A percentile compares a stretch with the other conserved stretches of the same genome.
These are phyloP conservation scores for Onygenales sp. DNA, from an alignment of 2,329 filamentous ascomycete genomes.

Conservation along the genomic window DNA sequence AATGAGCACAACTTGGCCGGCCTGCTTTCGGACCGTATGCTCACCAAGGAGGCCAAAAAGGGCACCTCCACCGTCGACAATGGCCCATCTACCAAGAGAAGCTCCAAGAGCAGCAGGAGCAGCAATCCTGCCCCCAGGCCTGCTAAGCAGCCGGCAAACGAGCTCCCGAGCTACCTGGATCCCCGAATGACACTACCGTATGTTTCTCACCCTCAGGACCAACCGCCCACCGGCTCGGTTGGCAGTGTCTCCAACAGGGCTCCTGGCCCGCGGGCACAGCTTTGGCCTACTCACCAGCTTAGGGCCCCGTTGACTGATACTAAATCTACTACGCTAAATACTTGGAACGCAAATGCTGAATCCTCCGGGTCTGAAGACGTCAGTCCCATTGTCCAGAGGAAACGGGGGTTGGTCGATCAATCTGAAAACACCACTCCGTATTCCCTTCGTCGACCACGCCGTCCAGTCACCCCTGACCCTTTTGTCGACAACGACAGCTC, in stretches of 20 bases:
- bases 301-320: conserved; percentile 1
- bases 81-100: background rate
- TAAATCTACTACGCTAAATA: background rate
- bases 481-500: conserved; percentile 14
- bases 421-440: background rate
- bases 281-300: conserved; percentile 3
- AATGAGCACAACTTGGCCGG: conserved; percentile 57
- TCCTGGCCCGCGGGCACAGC: conserved; percentile 4
- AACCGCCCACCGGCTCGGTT: background rate
- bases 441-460: background rate
- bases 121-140: background rate
- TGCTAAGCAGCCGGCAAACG: background rate
- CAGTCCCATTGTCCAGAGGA: conserved; percentile 9
- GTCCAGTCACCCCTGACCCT: conserved; percentile 10
- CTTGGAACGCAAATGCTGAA: conserved; percentile 7
- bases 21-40: conserved; percentile 69
- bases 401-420: background rate
- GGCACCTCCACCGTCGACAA: conserved; percentile 16
- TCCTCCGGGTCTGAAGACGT: conserved; percentile 8
- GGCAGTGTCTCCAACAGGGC: background rate
- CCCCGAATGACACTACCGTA: conserved; percentile 11
- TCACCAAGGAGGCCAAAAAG: conserved; percentile 63
- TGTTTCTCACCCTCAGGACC: background rate
- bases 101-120: background rate
- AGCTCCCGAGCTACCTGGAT: conserved; percentile 9